phyloP scores from a whole-genome alignment of 306 rosid genomes.

The Rosa persica region DNA sequence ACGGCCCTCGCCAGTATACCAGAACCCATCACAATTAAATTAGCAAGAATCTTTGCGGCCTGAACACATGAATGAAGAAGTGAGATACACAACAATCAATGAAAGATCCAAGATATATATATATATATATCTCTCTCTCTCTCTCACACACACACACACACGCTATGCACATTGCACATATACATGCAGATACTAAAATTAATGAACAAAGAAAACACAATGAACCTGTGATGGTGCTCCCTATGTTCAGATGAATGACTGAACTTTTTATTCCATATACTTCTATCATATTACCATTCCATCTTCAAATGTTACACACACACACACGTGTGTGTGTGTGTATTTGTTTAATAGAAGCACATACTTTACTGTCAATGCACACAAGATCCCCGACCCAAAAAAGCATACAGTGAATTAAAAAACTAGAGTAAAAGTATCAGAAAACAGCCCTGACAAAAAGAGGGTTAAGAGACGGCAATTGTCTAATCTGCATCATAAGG shows the following conservation, averaged over 20 bases:
- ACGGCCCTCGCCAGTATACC: conserved; percentile 77
- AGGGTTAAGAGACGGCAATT: background rate
- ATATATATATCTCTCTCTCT: too few species aligned
- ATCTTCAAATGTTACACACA: background rate
- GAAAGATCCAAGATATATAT: background rate
- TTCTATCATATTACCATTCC: background rate
- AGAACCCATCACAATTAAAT: conserved; percentile 75
- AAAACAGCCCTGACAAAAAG: background rate
- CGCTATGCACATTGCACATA: background rate
- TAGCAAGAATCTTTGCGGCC: conserved; percentile 88
- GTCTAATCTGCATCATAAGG: background rate
- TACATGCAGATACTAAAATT: background rate
- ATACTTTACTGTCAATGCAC: background rate
- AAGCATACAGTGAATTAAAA: background rate
- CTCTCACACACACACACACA: too few species aligned
- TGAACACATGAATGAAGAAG: conserved; percentile 31
- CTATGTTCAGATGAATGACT: background rate
- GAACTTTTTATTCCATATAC: background rate
- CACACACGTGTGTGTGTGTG: too few species aligned
- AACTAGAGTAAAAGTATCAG: background rate
- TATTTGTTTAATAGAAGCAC: background rate
- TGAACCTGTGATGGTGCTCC: background rate
- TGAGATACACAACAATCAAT: background rate
- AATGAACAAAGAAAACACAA: background rate
- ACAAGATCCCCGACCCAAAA: background rate